Conservation (phyloP, 2,329 filamentous ascomycete genomes). For the Cordyceps javanica region DNA sequence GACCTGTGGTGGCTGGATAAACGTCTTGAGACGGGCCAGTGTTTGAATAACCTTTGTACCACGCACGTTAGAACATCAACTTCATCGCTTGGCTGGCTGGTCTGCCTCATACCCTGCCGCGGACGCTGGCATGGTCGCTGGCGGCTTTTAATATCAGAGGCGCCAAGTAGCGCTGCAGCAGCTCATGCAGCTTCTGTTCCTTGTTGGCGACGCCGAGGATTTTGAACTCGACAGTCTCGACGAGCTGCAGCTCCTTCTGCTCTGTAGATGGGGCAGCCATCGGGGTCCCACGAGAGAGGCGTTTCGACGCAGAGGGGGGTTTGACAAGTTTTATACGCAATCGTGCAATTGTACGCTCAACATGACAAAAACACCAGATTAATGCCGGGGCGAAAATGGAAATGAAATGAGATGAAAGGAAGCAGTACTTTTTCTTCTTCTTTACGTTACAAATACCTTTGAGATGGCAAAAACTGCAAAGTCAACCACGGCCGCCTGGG, state of each 20-base stretch:
- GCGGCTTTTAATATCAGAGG: constrained; percentile 80
- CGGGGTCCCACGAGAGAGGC: constrained; percentile 6
- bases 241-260: constrained; percentile 71
- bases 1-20: constrained; percentile 53
- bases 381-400: too few relatives aligned
- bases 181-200: constrained; percentile 72
- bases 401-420: background rate
- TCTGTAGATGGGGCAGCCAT: constrained; percentile 41
- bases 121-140: constrained; percentile 72
- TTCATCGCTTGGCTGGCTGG: background rate
- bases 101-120: constrained; percentile 57
- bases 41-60: constrained; percentile 42
- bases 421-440: background rate
- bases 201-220: constrained; percentile 74
- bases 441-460: background rate
- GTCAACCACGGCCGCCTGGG: background rate
- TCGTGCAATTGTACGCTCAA: background rate
- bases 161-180: constrained; percentile 72
- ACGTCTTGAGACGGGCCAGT: constrained; percentile 46
- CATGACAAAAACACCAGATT: background rate
- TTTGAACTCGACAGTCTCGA: constrained; percentile 79
- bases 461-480: background rate
- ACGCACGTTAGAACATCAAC: background rate
- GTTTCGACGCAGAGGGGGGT: background rate
- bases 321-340: background rate